Base-by-base conservation (phyloP, 768 basidiomycete species). In the Rhodotorula diobovata region DNA sequence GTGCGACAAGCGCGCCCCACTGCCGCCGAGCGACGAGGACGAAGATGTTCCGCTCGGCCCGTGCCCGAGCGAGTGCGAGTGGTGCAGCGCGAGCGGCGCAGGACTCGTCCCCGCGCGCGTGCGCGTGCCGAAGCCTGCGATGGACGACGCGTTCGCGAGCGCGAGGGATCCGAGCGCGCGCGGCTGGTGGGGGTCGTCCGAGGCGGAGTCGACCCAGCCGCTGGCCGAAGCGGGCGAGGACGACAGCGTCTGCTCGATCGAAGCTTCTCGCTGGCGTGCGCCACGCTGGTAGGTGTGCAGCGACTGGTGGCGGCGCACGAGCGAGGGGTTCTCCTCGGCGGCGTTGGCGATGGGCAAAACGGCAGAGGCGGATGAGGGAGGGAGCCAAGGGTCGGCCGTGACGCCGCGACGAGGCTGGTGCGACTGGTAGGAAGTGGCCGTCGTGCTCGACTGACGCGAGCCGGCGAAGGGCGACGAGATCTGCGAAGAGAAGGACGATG, bases 331-430 rank as follows among this genome's bases (percentile, higher is more conserved):
- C 50, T 73, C 71, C 20, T 64, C 59, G 50, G 8, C 25, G 12
- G 32, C 4, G 25, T 4, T 18, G 23, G 53, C 18, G 37, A n/a
- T 16, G 7, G 62, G 43, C 11, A 32, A 32, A 10, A 30, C 23
- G 43, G 25, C n/a, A 0, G 59, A 30, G 37, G 45, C 60, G 20
- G 45, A 11, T 10, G 66, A 39, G 6, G 63, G 48, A 4, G 56
- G 56, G 9, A 58, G 55, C 73, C 70, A 74, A 12, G 70, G 66
- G 56, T 75, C 70, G 39, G 68, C 64, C 7, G 67, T 62, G 32
- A n/a, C 54, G 28, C 46, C 59, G 45, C 53, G 64, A 2, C 43
- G 67, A 43, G 45, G 60, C 45, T 46, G 60, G 2, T 34, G 25
- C 21, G 57, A 18, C 18, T 58, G 45, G 45, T 61, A 60, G 15